Conservation (phyloP, 306 rosid species). For the Senna tora region DNA sequence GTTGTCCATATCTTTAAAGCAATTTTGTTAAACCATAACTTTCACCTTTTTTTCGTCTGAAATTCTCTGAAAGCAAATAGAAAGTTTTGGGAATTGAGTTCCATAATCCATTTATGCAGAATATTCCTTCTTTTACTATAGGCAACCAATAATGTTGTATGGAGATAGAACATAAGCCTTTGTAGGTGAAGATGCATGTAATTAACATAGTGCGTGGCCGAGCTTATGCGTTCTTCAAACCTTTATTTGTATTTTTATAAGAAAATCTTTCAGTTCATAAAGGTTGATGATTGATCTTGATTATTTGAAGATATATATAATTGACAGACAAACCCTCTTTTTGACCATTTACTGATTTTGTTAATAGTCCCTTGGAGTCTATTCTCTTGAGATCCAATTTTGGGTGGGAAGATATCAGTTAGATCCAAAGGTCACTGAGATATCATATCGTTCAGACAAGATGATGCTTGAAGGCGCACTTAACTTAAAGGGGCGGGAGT, state of each 20-base stretch:
- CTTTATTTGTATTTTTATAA: not conserved
- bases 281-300: conserved; percentile 26
- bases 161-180: not conserved
- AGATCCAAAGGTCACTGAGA: conserved; percentile 12
- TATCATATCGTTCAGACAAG: conserved; percentile 41
- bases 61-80: not conserved
- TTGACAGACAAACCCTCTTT: conserved; percentile 41
- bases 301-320: conserved; percentile 11
- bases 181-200: not conserved
- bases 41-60: not conserved
- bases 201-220: not conserved
- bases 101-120: too few species aligned
- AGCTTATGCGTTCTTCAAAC: not conserved
- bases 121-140: not conserved
- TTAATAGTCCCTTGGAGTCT: conserved; percentile 41
- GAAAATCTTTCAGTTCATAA: not conserved
- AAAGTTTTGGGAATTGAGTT: too few species aligned
- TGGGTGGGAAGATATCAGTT: conserved; percentile 29
- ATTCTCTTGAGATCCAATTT: conserved; percentile 36
- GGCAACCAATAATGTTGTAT: not conserved
- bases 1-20: not conserved
- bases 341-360: not conserved
- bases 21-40: not conserved
- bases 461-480: conserved; percentile 41
- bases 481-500: conserved; percentile 40